Conservation (phyloP, 768 basidiomycete genomes). For the Leccinum truebloodii region DNA sequence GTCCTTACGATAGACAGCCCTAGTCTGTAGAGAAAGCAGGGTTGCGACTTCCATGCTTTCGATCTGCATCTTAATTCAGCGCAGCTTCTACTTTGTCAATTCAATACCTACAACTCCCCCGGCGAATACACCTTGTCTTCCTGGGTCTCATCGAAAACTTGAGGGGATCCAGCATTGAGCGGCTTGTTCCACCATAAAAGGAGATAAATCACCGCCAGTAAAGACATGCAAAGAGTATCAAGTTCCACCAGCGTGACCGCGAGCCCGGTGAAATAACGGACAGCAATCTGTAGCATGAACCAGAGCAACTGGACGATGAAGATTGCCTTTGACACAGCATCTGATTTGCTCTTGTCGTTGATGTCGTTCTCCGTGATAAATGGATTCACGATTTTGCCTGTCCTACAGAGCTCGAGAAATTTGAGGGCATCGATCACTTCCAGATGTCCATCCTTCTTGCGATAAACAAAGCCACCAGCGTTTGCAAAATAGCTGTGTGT, state of each 20-base stretch:
- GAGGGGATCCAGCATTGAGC: not conserved
- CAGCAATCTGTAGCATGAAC: not conserved
- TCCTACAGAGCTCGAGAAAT: not conserved
- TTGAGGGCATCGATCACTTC: not conserved
- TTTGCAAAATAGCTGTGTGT: too few species aligned
- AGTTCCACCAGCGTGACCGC: not conserved
- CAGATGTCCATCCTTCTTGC: not conserved
- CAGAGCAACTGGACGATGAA: not conserved
- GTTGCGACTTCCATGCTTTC: not conserved
- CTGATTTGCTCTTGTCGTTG: conserved; percentile 5
- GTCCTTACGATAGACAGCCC: too few species aligned
- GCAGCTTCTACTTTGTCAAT: not conserved
- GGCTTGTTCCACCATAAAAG: conserved; percentile 5
- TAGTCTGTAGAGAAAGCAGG: not conserved
- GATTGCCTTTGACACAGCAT: not conserved
- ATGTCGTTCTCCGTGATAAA: not conserved
- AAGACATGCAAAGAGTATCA: not conserved
- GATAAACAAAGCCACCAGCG: too few species aligned
- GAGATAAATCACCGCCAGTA: not conserved
- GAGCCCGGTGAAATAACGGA: not conserved
- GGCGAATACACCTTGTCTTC: not conserved
- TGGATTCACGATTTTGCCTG: not conserved
- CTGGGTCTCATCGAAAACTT: not conserved
- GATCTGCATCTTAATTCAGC: not conserved
- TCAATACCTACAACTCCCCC: not conserved